Evolutionary conservation across 2,329 filamentous ascomycete genomes (phyloP).

Genomic region (Pseudogymnoascus sp.): DNA sequence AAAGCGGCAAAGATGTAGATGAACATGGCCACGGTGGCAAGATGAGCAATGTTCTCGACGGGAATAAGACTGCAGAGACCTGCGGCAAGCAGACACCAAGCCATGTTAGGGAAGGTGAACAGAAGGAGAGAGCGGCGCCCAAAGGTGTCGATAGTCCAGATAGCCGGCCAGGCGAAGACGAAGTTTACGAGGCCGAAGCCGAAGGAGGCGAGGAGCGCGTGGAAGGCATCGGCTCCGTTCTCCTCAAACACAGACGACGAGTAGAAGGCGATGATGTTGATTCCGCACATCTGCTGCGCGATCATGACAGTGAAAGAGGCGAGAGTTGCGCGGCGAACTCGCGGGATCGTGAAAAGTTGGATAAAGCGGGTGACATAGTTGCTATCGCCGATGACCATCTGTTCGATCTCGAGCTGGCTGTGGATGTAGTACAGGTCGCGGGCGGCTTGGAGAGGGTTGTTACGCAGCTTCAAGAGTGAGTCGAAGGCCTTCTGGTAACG

Average conservation of each 20-base stretch:
- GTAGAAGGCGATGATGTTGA: constrained; percentile 65
- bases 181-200: constrained; percentile 59
- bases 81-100: constrained; percentile 53
- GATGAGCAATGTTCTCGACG: constrained; percentile 32
- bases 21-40: constrained; percentile 50
- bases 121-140: constrained; percentile 52
- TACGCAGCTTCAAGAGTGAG: constrained; percentile 45
- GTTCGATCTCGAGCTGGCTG: constrained; percentile 54
- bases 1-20: constrained; percentile 54
- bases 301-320: constrained; percentile 73
- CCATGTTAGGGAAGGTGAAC: constrained; percentile 60
- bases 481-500: constrained; percentile 53
- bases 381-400: constrained; percentile 36
- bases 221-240: constrained; percentile 45
- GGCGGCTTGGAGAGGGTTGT: constrained; percentile 49
- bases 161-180: constrained; percentile 55
- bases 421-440: constrained; percentile 58
- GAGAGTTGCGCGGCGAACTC: constrained; percentile 61
- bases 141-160: constrained; percentile 59
- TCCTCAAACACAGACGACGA: constrained; percentile 52
- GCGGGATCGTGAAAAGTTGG: constrained; percentile 60
- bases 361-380: constrained; percentile 55
- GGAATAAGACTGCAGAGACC: constrained; percentile 48
- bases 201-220: constrained; percentile 52
- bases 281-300: constrained; percentile 17